Evolutionary conservation across 129 eudicot species (phyloP).

Genomic region (Escallonia herrerae): DNA sequence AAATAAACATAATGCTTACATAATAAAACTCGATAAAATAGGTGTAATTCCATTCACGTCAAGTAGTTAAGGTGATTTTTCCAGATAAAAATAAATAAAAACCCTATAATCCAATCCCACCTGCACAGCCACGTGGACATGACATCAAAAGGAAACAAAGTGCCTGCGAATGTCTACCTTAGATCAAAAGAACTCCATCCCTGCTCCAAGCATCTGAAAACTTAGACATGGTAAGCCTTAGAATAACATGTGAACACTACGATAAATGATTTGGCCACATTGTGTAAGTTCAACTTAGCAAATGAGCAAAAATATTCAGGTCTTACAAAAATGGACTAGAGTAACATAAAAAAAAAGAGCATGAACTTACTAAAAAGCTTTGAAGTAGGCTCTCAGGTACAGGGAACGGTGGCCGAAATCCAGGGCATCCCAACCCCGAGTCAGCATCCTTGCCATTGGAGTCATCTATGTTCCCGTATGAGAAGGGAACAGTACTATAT

Average conservation of each 20-base stretch:
- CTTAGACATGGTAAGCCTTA: constrained; percentile 92
- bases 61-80: constrained; percentile 39
- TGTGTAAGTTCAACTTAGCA: constrained; percentile 39
- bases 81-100: constrained; percentile 36
- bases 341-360: constrained; percentile 13
- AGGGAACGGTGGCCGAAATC: constrained; percentile 63
- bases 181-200: constrained; percentile 67
- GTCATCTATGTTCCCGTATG: constrained; percentile 55
- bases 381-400: constrained; percentile 67
- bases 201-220: constrained; percentile 99
- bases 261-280: constrained; percentile 47
- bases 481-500: constrained; percentile 56
- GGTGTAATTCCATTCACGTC: constrained; percentile 39
- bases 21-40: constrained; percentile 20
- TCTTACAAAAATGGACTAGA: background rate
- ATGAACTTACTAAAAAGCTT: constrained; percentile 68
- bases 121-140: constrained; percentile 77
- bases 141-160: constrained; percentile 91
- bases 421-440: constrained; percentile 25
- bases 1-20: constrained; percentile 21
- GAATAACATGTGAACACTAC: constrained; percentile 61
- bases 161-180: constrained; percentile 90
- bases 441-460: constrained; percentile 36
- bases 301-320: constrained; percentile 18
- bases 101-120: constrained; percentile 88